These are phyloP conservation scores for Curvularia eragrostidis DNA, from an alignment of 2,329 filamentous ascomycete species.

Conservation along the genomic window DNA sequence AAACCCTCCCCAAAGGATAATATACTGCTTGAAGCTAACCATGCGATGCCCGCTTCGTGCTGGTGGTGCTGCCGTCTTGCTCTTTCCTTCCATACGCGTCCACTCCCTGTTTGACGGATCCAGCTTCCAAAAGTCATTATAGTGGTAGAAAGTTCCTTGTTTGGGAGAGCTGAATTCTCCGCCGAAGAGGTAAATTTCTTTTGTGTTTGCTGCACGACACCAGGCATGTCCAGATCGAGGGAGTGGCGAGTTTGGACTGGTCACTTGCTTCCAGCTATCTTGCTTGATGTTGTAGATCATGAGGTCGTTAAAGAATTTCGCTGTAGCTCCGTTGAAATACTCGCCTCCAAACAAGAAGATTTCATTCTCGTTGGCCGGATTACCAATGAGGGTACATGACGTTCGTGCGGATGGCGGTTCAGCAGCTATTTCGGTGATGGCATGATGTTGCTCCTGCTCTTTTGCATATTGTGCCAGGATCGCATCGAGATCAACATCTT, in stretches of 20 bases:
- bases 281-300: conserved; percentile 77
- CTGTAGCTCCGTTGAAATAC: conserved; percentile 90
- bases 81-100: conserved; percentile 83
- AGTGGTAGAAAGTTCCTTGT: conserved; percentile 98
- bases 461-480: conserved; percentile 93
- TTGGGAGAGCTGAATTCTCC: conserved; percentile 97
- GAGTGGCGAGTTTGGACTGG: conserved; percentile 87
- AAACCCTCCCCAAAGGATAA: conserved; percentile 94
- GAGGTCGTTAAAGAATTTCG: conserved; percentile 72
- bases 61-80: conserved; percentile 79
- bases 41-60: conserved; percentile 92
- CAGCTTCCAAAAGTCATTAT: conserved; percentile 97
- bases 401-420: conserved; percentile 78
- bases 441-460: conserved; percentile 89
- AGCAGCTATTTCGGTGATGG: conserved; percentile 81
- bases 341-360: conserved; percentile 93
- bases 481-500: conserved; percentile 90
- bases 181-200: conserved; percentile 88
- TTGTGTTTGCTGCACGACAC: conserved; percentile 86
- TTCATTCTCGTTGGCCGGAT: conserved; percentile 84
- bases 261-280: conserved; percentile 90
- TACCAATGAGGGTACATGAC: conserved; percentile 82
- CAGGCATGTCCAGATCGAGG: conserved; percentile 93
- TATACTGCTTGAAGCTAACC: conserved; percentile 97
- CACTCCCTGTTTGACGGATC: conserved; percentile 87